phyloP scores from a whole-genome alignment of 1,139 yeast genomes.

The Blastobotrys aristatus region DNA sequence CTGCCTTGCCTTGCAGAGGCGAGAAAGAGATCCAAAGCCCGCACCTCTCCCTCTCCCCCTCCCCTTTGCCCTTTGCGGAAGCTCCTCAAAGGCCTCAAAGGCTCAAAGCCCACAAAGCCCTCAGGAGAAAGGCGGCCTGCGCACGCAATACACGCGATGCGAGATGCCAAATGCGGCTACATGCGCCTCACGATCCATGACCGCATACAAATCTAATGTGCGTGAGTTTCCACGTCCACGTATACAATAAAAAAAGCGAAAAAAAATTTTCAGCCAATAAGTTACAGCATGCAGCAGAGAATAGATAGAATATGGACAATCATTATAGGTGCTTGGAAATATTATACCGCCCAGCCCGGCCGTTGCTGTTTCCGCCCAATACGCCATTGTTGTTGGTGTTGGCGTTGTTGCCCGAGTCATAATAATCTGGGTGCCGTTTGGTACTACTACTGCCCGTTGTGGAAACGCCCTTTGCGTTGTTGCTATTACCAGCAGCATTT shows the following conservation, averaged over 20 bases:
- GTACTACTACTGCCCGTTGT: neutral
- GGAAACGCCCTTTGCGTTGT: neutral
- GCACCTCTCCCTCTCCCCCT: no score
- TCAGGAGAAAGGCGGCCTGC: no score
- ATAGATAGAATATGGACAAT: no score
- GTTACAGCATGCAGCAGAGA: no score
- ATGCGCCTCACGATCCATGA: conserved; percentile 9
- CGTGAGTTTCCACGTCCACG: neutral
- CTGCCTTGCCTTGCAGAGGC: neutral
- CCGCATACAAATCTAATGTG: neutral
- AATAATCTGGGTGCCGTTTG: neutral
- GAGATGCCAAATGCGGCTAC: conserved; percentile 5
- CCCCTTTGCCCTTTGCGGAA: no score
- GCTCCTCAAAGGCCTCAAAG: no score
- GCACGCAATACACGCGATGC: no score
- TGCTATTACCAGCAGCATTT: neutral
- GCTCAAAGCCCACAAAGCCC: no score
- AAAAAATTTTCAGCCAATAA: no score
- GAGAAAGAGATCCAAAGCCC: no score
- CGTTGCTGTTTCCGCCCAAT: neutral
- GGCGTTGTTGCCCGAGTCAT: neutral
- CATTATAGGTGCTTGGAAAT: neutral
- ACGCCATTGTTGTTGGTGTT: neutral
- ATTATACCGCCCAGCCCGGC: neutral
- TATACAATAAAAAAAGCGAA: no score